Percentiles rank a stretch among this genome's conserved stretches.
Evolutionary conservation across 176 grass and related monocot genomes (phyloP).

Genomic region (Paspalum notatum): DNA sequence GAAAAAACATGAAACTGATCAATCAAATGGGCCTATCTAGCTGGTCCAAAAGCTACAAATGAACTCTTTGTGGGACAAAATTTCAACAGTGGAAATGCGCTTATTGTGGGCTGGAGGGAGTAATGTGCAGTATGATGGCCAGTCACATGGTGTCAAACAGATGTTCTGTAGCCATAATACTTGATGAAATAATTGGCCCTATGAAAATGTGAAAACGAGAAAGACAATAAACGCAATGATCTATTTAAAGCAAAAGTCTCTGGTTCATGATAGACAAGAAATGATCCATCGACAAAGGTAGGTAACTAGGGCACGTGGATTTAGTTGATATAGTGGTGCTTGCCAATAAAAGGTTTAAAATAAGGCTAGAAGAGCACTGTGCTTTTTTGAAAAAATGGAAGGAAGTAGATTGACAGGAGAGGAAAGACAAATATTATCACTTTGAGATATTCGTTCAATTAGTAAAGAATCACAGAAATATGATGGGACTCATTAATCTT

Average conservation of each 20-base stretch:
- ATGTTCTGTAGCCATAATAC: too few species aligned
- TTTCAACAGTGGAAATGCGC: too few species aligned
- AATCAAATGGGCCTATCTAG: too few species aligned
- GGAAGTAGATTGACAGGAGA: not conserved
- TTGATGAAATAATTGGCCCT: too few species aligned
- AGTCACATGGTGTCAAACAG: too few species aligned
- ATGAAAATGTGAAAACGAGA: not conserved
- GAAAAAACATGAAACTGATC: too few species aligned
- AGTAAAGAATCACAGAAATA: not conserved
- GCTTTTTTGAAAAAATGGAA: not conserved
- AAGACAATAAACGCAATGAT: not conserved
- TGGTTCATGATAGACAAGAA: not conserved
- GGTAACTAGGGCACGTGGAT: not conserved
- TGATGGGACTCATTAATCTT: not conserved
- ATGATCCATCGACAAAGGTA: not conserved
- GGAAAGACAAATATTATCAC: not conserved
- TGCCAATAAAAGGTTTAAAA: not conserved
- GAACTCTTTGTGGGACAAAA: too few species aligned
- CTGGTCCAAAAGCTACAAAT: too few species aligned
- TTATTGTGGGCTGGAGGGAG: too few species aligned
- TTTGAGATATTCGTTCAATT: not conserved
- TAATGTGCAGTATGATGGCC: too few species aligned
- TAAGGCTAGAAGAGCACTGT: too few species aligned
- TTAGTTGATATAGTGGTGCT: not conserved
- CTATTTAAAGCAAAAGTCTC: not conserved